These are phyloP conservation scores for Aspergillus asperescens DNA, from an alignment of 495 filamentous ascomycete species.

Conservation along the genomic window DNA sequence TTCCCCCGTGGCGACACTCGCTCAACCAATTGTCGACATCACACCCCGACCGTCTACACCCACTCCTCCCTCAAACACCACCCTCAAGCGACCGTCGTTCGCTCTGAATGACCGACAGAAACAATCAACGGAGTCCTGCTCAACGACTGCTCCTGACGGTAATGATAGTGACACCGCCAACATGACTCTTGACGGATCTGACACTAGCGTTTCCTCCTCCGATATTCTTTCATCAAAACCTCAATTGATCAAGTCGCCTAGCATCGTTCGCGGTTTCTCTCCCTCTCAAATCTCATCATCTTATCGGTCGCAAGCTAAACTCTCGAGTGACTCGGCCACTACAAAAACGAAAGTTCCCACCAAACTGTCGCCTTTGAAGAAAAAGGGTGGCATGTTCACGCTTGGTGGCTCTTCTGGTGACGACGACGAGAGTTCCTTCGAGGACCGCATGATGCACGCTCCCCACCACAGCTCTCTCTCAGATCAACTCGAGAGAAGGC, in stretches of 20 bases:
- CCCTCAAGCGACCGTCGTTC: slow-evolving; percentile 20
- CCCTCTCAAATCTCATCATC: slow-evolving; percentile 71
- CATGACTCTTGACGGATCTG: slow-evolving; percentile 38
- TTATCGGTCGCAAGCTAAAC: slow-evolving; percentile 56
- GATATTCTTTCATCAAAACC: slow-evolving; percentile 29
- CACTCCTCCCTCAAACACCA: slow-evolving; percentile 35
- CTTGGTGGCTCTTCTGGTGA: slow-evolving; percentile 73
- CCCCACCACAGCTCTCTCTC: slow-evolving; percentile 49
- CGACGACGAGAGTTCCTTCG: slow-evolving; percentile 75
- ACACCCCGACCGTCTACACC: slow-evolving; percentile 42
- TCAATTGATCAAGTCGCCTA: slow-evolving; percentile 58
- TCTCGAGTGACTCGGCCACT: slow-evolving; percentile 46
- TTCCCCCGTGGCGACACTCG: slow-evolving; percentile 37
- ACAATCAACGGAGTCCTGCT: slow-evolving; percentile 51
- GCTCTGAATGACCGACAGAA: slow-evolving; percentile 23
- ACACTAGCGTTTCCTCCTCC: slow-evolving; percentile 49
- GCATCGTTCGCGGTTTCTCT: slow-evolving; percentile 82
- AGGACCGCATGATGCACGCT: slow-evolving; percentile 53
- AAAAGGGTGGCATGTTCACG: slow-evolving; percentile 66
- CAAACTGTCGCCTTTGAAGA: slow-evolving; percentile 44
- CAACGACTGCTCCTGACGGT: slow-evolving; percentile 47
- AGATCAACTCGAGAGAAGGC: slow-evolving; percentile 43
- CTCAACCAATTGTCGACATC: slow-evolving; percentile 52
- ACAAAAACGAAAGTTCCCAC: slow-evolving; percentile 40
- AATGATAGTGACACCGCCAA: slow-evolving; percentile 42